These are phyloP conservation scores for Neocallimastix lanati DNA, from an alignment of 192 early-diverging fungal genomes.

Conservation along the genomic window DNA sequence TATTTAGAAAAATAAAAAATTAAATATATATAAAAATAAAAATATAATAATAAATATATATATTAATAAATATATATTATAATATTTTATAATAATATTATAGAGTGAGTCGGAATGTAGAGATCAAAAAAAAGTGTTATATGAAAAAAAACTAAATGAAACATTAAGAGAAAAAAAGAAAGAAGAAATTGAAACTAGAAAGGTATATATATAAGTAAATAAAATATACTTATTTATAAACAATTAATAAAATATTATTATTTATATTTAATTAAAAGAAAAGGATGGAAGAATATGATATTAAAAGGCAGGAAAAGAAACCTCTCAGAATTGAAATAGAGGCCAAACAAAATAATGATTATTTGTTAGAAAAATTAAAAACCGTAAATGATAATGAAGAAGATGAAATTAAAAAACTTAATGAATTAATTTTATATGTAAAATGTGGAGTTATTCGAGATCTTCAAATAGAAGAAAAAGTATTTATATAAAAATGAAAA, in stretches of 20 bases:
- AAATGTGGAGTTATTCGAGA: conserved; percentile 45
- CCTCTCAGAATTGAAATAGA: not conserved
- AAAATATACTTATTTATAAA: no score
- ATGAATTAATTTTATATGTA: conserved; percentile 43
- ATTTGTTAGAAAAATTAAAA: not conserved
- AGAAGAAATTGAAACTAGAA: not conserved
- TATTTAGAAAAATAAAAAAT: no score
- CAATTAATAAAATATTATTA: not conserved
- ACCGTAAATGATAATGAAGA: conserved; percentile 28
- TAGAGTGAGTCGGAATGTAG: not conserved
- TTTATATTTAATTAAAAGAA: not conserved
- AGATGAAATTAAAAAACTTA: conserved; percentile 46
- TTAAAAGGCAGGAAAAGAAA: not conserved
- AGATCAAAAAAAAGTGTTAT: not conserved
- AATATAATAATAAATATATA: no score
- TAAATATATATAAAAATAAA: no score
- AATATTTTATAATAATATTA: not conserved
- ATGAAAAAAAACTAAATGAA: not conserved
- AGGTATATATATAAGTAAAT: not conserved
- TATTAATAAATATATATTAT: no score
- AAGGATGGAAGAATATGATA: not conserved
- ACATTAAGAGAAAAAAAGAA: not conserved
- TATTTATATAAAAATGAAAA: no score
- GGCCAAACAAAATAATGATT: not conserved
- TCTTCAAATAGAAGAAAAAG: conserved; percentile 36